Base-by-base conservation (phyloP, 2,329 filamentous ascomycete genomes). In the Graphilbum ipis-grandicollis region DNA sequence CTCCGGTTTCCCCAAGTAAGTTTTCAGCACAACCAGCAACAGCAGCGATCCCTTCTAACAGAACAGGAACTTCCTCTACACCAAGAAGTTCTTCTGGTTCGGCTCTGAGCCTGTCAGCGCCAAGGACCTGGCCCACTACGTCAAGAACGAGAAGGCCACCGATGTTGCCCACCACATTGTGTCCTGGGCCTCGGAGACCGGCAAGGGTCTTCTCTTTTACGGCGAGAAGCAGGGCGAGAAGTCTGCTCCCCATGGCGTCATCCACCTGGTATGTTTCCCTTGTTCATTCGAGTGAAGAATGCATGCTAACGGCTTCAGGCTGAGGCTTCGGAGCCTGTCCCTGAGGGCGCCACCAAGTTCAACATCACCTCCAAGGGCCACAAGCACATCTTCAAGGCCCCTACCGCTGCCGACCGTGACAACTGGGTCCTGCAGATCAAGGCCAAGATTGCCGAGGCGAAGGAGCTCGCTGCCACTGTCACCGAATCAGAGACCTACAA, bases 51-150 rank as follows among this genome's bases (percentile, higher is more conserved):
- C 37, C 22, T 10, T 31, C n/a, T 38, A 26, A 40, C 34, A 42
- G 18, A 23, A 25, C 49, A 92, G 83, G 73, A 81, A 84, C 58
- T 71, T 96, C 52, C 75, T 83, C 50, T 86, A 85, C 64, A 75
- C 77, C 57, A 94, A 94, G 74, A 84, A 85, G 57, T 83, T 82
- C 65, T 94, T 96, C 66, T 86, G 78, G 71, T 83, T 88, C 61
- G 73, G 75, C 48, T 65, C 71, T n/a, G 34, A 26, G 35, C 62
- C 80, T 35, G 58, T 92, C 41, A 73, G 85, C 52, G 61, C 73
- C 49, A 79, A 88, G 60, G 68, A 78, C 53, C 69, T 94, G 39
- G 59, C 67, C 47, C 62, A 68, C 49, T 94, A 88, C 66, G 68
- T 92, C 49, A 83, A 85, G 62, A 77, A 75, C 51, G 85, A 93